Evolutionary conservation across 2,329 filamentous ascomycete genomes (phyloP).

Genomic region (Penicillium sp.): DNA sequence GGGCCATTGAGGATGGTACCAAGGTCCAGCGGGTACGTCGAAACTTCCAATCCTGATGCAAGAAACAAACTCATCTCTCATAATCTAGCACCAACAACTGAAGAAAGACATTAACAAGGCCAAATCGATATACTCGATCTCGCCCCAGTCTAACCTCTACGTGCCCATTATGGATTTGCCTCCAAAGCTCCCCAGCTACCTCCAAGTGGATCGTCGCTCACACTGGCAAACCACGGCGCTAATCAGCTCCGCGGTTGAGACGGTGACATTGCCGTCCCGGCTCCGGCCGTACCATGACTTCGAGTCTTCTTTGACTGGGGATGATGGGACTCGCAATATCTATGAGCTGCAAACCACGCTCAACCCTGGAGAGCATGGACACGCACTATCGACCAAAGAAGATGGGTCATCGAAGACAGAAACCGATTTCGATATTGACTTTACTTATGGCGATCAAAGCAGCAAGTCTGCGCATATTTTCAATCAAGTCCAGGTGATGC

Average conservation of each 20-base stretch:
- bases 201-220: slow-evolving; percentile 60
- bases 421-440: slow-evolving; percentile 38
- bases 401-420: slow-evolving; percentile 18
- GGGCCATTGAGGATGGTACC: slow-evolving; percentile 67
- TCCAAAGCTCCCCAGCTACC: slow-evolving; percentile 50
- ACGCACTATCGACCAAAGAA: slow-evolving; percentile 6
- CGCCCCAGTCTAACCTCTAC: slow-evolving; percentile 68
- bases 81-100: slow-evolving; percentile 52
- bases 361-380: slow-evolving; percentile 25
- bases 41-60: background rate
- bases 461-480: slow-evolving; percentile 31
- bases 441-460: slow-evolving; percentile 30
- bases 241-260: slow-evolving; percentile 72
- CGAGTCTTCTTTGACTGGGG: slow-evolving; percentile 49
- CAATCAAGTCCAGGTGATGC: slow-evolving; percentile 34
- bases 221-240: slow-evolving; percentile 78
- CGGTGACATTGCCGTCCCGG: slow-evolving; percentile 69
- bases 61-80: slow-evolving; percentile 2
- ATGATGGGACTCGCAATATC: slow-evolving; percentile 70
- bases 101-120: slow-evolving; percentile 69
- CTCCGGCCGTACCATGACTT: slow-evolving; percentile 36
- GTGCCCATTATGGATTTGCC: slow-evolving; percentile 68
- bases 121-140: slow-evolving; percentile 63
- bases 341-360: slow-evolving; percentile 68
- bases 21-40: slow-evolving; percentile 52